Percentiles rank a stretch among this genome's conserved stretches.
phyloP scores from a whole-genome alignment of 2,329 filamentous ascomycete species.

The Aspergillus texensis region DNA sequence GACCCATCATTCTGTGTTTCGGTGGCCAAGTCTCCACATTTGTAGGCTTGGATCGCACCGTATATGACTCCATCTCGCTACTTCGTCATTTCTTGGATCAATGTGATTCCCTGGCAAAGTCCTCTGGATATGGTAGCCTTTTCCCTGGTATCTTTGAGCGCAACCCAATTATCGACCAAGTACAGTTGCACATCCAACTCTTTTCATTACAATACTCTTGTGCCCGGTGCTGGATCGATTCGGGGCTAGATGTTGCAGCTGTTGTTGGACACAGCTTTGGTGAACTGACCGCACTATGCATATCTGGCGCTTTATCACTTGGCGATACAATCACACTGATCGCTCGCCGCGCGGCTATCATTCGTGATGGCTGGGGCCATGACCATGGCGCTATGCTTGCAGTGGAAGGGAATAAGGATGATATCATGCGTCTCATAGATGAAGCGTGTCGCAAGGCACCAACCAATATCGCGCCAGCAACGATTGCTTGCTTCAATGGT shows the following conservation, averaged over 20 bases:
- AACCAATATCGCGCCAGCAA: constrained; percentile 1
- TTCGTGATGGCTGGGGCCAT: constrained; percentile 34
- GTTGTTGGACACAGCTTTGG: constrained; percentile 45
- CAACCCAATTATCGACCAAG: constrained; percentile 10
- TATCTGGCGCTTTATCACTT: constrained; percentile 34
- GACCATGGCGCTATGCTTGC: constrained; percentile 39
- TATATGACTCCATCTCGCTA: constrained; percentile 29
- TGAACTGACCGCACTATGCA: constrained; percentile 38
- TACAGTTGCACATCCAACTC: constrained; percentile 38
- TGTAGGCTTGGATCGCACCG: constrained; percentile 24
- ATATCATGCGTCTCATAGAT: constrained; percentile 3
- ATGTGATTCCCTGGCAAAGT: constrained; percentile 33
- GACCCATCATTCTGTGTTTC: constrained; percentile 39
- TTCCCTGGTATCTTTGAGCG: constrained; percentile 33
- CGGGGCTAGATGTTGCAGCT: constrained; percentile 35
- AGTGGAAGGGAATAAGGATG: constrained; percentile 31
- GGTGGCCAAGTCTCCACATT: constrained; percentile 40
- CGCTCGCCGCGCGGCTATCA: constrained; percentile 32
- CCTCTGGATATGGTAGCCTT: constrained; percentile 26
- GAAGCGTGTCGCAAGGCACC: background rate
- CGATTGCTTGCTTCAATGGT: constrained; percentile 32
- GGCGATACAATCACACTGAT: constrained; percentile 35
- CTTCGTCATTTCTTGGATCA: constrained; percentile 37
- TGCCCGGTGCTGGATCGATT: constrained; percentile 42
- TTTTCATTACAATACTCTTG: constrained; percentile 44